Conservation (phyloP, 2,329 filamentous ascomycete genomes). For the Phialemonium atrogriseum region DNA sequence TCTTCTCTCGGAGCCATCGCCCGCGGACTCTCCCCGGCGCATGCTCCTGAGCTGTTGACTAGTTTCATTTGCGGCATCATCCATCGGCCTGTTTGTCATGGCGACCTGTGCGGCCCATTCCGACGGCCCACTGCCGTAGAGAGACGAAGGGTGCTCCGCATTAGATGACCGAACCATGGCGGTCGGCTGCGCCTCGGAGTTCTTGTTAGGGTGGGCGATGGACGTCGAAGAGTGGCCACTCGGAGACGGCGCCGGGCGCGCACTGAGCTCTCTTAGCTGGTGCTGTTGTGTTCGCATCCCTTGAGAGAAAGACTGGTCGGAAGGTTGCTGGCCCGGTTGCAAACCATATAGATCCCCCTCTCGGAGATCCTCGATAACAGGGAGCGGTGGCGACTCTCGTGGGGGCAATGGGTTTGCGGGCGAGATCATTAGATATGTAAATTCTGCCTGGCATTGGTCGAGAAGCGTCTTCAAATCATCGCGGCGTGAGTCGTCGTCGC, state of each 20-base stretch:
- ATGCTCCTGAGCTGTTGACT: constrained; percentile 32
- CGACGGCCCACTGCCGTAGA: constrained; percentile 23
- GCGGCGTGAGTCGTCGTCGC: constrained; percentile 42
- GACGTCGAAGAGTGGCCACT: constrained; percentile 39
- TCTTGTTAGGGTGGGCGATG: constrained; percentile 23
- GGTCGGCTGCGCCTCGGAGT: constrained; percentile 31
- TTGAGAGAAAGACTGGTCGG: constrained; percentile 24
- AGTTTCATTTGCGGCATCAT: constrained; percentile 16
- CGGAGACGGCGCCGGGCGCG: constrained; percentile 44
- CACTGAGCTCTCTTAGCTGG: constrained; percentile 43
- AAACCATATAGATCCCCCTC: constrained; percentile 45
- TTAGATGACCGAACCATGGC: constrained; percentile 46
- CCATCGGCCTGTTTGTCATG: constrained; percentile 12
- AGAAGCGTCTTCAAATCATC: constrained; percentile 52
- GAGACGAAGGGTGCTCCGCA: constrained; percentile 26
- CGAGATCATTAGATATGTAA: constrained; percentile 60
- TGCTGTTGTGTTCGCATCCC: constrained; percentile 32
- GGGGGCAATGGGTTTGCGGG: constrained; percentile 58
- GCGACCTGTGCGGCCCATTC: constrained; percentile 24
- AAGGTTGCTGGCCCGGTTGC: constrained; percentile 17
- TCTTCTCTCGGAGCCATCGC: constrained; percentile 39
- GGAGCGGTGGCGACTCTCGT: constrained; percentile 52
- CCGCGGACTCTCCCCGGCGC: constrained; percentile 28
- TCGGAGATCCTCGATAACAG: constrained; percentile 50
- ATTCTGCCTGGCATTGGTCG: constrained; percentile 57